Base-by-base conservation (phyloP, 129 eudicot species). In the Lactuca sativa region DNA sequence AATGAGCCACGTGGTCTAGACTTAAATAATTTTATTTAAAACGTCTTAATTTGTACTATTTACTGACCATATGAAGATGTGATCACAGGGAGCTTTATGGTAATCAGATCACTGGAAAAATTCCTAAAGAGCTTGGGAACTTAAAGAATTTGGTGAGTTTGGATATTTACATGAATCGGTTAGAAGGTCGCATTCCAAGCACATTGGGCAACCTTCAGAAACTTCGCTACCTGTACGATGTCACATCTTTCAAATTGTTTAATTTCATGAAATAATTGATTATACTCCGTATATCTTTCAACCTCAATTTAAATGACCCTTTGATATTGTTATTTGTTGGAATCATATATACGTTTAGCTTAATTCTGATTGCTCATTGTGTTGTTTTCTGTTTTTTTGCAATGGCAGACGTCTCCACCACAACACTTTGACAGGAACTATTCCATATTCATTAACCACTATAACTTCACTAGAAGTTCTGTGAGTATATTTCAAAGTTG, bases 101-200 rank as follows among this genome's bases (percentile, higher is more conserved):
- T 64, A 87, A 87, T 74, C 81, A 76, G 64, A 69, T 86, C 62
- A 81, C 77, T 33, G 93, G 93, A 48, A 77, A 56, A 69, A 62
- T 87, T 61, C 95, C 89, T 44, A 55, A 10, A 21, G 89, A 76
- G 66, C 79, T 84, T 40, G 95, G 95, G 64, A 84, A 87, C 59
- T 79, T 87, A 72, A 83, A 89, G 33, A 77, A 79, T 37, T 77
- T 87, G 82, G 89, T 83, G 82, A 86, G 92, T 78, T 83, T 86
- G 89, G 89, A 86, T 82, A 89, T 86, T 74, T 84, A 78, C 78
- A 16, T 64, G 76, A 86, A 86, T 66, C 80, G 18, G 41, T 75
- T 86, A 21, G 59, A 25, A 54, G 89, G 89, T 59, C 77, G 75
- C 56, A 81, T 86, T 61, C 95, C 95, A 9, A 77, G 59, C 52